Evolutionary conservation across 2,329 filamentous ascomycete genomes (phyloP).

Genomic region (Ophiostoma sp.): DNA sequence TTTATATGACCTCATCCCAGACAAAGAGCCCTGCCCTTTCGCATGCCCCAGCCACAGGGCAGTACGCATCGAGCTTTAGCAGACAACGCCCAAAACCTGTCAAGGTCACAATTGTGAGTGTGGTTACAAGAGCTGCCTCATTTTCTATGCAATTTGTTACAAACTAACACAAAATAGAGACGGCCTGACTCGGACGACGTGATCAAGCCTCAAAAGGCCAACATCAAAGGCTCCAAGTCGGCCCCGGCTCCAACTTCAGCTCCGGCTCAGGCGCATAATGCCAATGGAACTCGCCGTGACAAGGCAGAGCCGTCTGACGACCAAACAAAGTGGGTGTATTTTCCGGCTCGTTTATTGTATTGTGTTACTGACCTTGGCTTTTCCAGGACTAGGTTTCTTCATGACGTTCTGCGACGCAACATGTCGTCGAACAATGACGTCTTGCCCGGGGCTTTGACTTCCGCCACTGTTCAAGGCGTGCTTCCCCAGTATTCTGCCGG

Average conservation of each 20-base stretch:
- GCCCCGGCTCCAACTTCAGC: background rate
- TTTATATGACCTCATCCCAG: background rate
- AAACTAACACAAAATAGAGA: conserved; percentile 7
- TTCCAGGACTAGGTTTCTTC: conserved; percentile 41
- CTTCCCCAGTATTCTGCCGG: conserved; percentile 33
- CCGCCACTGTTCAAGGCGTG: conserved; percentile 48
- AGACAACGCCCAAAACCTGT: conserved; percentile 19
- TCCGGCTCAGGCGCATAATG: background rate
- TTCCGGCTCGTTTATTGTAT: background rate
- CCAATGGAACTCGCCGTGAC: background rate
- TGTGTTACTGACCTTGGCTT: background rate
- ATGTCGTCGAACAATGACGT: conserved; percentile 38
- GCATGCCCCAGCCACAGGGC: background rate
- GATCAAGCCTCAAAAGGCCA: background rate
- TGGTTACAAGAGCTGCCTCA: background rate
- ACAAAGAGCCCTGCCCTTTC: background rate
- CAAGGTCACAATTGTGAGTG: conserved; percentile 27
- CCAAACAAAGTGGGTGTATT: background rate
- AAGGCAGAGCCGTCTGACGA: conserved; percentile 13
- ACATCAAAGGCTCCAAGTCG: conserved; percentile 9
- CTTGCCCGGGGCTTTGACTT: conserved; percentile 42
- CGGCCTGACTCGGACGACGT: conserved; percentile 14
- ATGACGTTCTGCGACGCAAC: conserved; percentile 47
- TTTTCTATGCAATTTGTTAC: background rate
- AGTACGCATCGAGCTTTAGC: conserved; percentile 15